These are phyloP conservation scores for Sporisorium exsertum DNA, from an alignment of 1,284 basidiomycete genomes.

Conservation along the genomic window DNA sequence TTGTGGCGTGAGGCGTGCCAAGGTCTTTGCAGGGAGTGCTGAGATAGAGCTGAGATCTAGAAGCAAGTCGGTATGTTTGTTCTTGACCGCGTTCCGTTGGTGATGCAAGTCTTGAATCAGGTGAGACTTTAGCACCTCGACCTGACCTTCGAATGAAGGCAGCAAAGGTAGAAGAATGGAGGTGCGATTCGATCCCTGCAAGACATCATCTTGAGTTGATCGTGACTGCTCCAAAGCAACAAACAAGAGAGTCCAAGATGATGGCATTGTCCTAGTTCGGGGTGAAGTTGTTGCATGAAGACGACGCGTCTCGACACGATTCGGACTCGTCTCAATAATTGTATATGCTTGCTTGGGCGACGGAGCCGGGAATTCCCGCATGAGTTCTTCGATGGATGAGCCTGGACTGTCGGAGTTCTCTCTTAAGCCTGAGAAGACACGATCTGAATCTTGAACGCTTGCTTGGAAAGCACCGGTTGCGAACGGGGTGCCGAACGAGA, in stretches of 20 bases:
- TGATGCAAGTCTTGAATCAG: background rate
- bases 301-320: conserved; percentile 4
- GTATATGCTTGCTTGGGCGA: background rate
- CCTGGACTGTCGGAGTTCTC: background rate
- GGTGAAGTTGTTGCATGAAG: background rate
- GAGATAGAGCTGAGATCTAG: conserved; percentile 31
- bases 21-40: background rate
- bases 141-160: conserved; percentile 10
- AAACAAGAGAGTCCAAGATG: conserved; percentile 24
- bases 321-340: background rate
- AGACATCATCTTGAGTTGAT: background rate
- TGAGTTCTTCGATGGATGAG: background rate
- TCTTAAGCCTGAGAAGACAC: background rate
- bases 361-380: background rate
- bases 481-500: conserved; percentile 26
- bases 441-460: background rate
- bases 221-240: background rate
- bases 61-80: conserved; percentile 1
- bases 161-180: conserved; percentile 20
- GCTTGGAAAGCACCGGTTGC: conserved; percentile 7
- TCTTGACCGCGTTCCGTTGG: background rate
- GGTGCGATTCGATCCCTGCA: no score
- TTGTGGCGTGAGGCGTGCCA: conserved; percentile 18
- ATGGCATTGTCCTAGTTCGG: background rate
- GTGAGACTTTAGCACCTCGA: background rate